phyloP scores from a whole-genome alignment of 805 yeast genomes.

The Saccharomycopsis babjevae region DNA sequence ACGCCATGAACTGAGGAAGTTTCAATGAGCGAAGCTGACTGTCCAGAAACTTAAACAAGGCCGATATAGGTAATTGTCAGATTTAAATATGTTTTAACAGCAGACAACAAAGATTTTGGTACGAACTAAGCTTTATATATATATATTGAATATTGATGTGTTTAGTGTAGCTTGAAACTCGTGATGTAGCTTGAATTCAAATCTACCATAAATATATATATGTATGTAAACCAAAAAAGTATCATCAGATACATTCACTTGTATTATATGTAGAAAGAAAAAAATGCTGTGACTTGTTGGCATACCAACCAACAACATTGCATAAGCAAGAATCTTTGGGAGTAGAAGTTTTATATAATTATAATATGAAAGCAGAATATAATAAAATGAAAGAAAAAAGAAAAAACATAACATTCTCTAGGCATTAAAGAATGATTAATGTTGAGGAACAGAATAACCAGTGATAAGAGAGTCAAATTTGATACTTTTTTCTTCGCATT shows the following conservation, averaged over 20 bases:
- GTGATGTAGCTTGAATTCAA: too few relatives aligned
- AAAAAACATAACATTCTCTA: neutral
- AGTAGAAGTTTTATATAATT: neutral
- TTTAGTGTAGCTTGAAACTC: too few relatives aligned
- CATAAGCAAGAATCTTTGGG: neutral
- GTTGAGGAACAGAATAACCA: neutral
- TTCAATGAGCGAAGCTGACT: slow-evolving; percentile 42
- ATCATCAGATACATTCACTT: too few relatives aligned
- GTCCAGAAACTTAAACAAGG: slow-evolving; percentile 45
- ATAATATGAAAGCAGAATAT: neutral
- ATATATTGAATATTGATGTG: neutral
- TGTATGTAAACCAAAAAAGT: too few relatives aligned
- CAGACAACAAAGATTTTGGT: slow-evolving; percentile 34
- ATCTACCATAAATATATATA: too few relatives aligned
- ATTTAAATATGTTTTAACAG: slow-evolving; percentile 54
- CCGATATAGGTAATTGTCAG: slow-evolving; percentile 46
- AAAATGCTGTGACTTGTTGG: neutral
- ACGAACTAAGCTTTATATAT: neutral
- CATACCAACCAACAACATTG: neutral
- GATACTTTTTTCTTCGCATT: neutral
- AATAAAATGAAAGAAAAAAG: neutral
- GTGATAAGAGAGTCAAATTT: slow-evolving; percentile 10
- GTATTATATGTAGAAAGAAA: neutral
- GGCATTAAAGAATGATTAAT: too few relatives aligned
- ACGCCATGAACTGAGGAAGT: slow-evolving; percentile 56